Conservation (phyloP, 768 basidiomycete genomes). For the Lactarius quietus region DNA sequence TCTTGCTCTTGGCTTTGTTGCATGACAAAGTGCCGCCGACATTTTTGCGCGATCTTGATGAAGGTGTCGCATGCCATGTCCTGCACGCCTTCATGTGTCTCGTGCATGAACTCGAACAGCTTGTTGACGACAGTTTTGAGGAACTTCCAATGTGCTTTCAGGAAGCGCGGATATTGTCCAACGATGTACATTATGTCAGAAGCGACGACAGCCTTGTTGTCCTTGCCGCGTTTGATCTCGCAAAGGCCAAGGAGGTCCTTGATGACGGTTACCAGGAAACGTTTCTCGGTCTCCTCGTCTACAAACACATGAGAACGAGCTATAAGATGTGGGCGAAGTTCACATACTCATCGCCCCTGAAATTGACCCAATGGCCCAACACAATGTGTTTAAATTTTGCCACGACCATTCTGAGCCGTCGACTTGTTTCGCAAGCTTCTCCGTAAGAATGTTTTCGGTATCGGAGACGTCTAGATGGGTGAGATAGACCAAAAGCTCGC, state of each 20-base stretch:
- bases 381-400: conserved; percentile 98
- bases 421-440: conserved; percentile 96
- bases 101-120: conserved; percentile 99
- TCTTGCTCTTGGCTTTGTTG: conserved; percentile 96
- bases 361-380: conserved; percentile 99
- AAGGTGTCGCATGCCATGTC: conserved; percentile 99
- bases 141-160: conserved; percentile 99
- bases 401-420: conserved; percentile 99
- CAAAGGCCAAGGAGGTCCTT: conserved; percentile 96
- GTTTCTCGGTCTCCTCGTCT: conserved; percentile 99
- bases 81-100: conserved; percentile 99
- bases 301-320: conserved; percentile 9
- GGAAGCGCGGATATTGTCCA: conserved; percentile 98
- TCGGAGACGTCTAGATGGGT: conserved; percentile 96
- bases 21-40: conserved; percentile 96
- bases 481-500: conserved; percentile 94
- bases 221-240: conserved; percentile 98
- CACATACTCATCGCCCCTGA: conserved; percentile 97
- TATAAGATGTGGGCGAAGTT: background rate
- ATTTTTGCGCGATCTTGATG: conserved; percentile 99
- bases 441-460: conserved; percentile 95
- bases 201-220: conserved; percentile 98
- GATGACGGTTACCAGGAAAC: conserved; percentile 98
- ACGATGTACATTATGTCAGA: conserved; percentile 99
- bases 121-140: conserved; percentile 99